A percentile compares a stretch with the other conserved stretches of the same genome.
Conservation (phyloP, 257 asterid genomes). For the Lantana camara region DNA sequence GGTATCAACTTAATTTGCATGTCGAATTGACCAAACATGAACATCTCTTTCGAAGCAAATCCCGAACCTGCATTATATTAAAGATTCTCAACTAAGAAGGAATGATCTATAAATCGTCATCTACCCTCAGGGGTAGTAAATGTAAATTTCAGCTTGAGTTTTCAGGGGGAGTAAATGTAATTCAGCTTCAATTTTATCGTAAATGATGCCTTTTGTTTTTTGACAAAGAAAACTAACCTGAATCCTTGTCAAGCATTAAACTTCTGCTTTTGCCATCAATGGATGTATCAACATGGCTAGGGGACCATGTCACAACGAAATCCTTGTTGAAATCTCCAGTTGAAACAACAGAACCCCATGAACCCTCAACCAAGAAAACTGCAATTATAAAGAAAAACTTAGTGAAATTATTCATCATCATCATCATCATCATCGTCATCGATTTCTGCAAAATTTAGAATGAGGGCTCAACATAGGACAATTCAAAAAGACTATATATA, state of each 20-base stretch:
- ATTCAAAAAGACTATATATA: constrained; percentile 24
- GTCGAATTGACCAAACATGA: constrained; percentile 81
- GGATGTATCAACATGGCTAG: constrained; percentile 79
- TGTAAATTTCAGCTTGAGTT: no score
- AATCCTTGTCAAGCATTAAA: constrained; percentile 61
- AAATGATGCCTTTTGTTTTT: no score
- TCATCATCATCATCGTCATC: constrained; percentile 34
- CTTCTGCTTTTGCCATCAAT: constrained; percentile 61
- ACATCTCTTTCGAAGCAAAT: constrained; percentile 73
- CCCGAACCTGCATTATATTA: constrained; percentile 62
- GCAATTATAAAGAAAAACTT: constrained; percentile 22
- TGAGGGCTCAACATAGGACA: not conserved
- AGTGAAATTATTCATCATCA: constrained; percentile 32
- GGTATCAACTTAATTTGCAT: constrained; percentile 78
- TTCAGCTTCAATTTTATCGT: no score
- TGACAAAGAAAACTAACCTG: constrained; percentile 51
- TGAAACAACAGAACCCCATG: constrained; percentile 64
- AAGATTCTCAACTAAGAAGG: no score
- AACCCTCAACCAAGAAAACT: constrained; percentile 24
- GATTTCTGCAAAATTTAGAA: constrained; percentile 3
- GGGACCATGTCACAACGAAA: constrained; percentile 77
- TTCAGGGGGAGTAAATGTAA: no score
- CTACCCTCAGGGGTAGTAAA: no score
- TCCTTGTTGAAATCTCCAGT: constrained; percentile 85
- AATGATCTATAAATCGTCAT: no score